These are phyloP conservation scores for Alnus rubra DNA, from an alignment of 306 rosid genomes.

Conservation along the genomic window DNA sequence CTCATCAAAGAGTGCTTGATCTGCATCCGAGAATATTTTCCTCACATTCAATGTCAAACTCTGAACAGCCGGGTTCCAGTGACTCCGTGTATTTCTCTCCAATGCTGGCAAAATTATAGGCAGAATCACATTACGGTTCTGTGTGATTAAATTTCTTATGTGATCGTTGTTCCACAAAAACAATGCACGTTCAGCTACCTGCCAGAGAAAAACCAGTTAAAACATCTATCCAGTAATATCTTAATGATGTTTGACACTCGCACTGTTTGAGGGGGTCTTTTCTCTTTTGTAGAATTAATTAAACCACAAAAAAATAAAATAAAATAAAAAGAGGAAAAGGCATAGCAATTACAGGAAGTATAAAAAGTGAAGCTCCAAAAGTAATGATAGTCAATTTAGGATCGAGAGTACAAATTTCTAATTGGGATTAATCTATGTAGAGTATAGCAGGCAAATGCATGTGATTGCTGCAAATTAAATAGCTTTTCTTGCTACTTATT, in stretches of 20 bases:
- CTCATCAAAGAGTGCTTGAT: slow-evolving; percentile 53
- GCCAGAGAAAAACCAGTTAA: slow-evolving; percentile 33
- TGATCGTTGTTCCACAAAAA: slow-evolving; percentile 72
- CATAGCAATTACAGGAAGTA: neutral
- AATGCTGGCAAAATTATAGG: slow-evolving; percentile 59
- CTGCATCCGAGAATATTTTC: slow-evolving; percentile 58
- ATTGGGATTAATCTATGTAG: neutral
- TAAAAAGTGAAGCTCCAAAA: neutral
- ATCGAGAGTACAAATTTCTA: neutral
- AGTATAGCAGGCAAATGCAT: neutral
- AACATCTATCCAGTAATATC: slow-evolving; percentile 10
- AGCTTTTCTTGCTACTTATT: neutral
- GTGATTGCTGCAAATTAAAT: neutral
- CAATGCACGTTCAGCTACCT: slow-evolving; percentile 80
- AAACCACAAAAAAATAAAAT: neutral
- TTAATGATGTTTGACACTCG: neutral
- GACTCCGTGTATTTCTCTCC: slow-evolving; percentile 55
- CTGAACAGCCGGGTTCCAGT: slow-evolving; percentile 75
- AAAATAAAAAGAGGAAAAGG: neutral
- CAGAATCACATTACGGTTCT: slow-evolving; percentile 53
- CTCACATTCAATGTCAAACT: slow-evolving; percentile 65
- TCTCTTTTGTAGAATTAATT: neutral
- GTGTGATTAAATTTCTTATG: slow-evolving; percentile 60
- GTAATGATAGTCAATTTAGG: neutral
- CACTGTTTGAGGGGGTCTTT: slow-evolving; percentile 7